Evolutionary conservation across 805 yeast genomes (phyloP).

Genomic region (Hanseniaspora guilliermondii): DNA sequence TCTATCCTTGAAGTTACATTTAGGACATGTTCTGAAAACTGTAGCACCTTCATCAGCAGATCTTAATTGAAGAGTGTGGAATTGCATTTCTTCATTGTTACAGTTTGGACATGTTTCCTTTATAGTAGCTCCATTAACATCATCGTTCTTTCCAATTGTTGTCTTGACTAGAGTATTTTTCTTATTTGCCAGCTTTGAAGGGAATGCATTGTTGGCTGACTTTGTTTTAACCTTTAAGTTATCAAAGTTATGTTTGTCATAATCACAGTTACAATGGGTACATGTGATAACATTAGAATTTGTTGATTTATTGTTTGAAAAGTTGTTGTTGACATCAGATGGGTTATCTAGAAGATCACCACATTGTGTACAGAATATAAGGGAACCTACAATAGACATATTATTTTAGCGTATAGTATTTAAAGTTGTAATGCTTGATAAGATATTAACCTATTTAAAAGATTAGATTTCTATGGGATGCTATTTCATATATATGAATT

Average conservation of each 20-base stretch:
- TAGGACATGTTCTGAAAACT: slow-evolving; percentile 90
- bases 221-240: slow-evolving; percentile 75
- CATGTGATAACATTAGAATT: slow-evolving; percentile 19
- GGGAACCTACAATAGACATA: slow-evolving; percentile 92
- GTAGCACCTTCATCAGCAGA: slow-evolving; percentile 99
- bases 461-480: background rate
- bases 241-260: slow-evolving; percentile 39
- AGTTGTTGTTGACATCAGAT: slow-evolving; percentile 10
- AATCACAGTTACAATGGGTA: slow-evolving; percentile 34
- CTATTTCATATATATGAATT: too few species aligned
- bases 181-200: slow-evolving; percentile 67
- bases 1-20: slow-evolving; percentile 86
- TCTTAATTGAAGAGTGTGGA: slow-evolving; percentile 89
- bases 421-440: background rate
- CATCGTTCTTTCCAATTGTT: slow-evolving; percentile 60
- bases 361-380: slow-evolving; percentile 85
- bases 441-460: background rate
- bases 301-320: slow-evolving; percentile 30
- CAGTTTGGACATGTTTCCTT: slow-evolving; percentile 98
- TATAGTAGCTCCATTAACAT: slow-evolving; percentile 82
- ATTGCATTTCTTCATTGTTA: slow-evolving; percentile 96
- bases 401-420: background rate
- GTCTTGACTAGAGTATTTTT: slow-evolving; percentile 80
- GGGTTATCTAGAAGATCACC: slow-evolving; percentile 74
- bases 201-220: slow-evolving; percentile 88